phyloP scores from a whole-genome alignment of 371 early-diverging fungal genomes.

The Rhizopus sp. region DNA sequence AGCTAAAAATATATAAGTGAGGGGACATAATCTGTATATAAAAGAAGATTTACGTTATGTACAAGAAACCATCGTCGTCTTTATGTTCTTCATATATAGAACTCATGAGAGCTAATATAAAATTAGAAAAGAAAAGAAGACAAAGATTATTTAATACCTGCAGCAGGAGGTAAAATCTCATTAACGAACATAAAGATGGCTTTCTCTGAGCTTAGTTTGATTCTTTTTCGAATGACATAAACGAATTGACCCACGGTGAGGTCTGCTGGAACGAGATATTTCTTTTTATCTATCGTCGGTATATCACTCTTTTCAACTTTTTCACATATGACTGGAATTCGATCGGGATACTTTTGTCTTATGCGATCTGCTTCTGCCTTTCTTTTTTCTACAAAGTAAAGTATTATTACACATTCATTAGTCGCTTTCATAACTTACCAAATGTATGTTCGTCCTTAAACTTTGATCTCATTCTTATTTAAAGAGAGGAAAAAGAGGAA shows the following conservation, averaged over 20 bases:
- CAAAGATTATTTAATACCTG: constrained; percentile 40
- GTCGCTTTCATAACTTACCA: constrained; percentile 58
- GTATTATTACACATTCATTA: not conserved
- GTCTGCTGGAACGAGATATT: constrained; percentile 95
- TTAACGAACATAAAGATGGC: constrained; percentile 98
- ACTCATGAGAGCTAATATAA: constrained; percentile 68
- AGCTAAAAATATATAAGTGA: constrained; percentile 23
- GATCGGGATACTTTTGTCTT: constrained; percentile 95
- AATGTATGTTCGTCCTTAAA: constrained; percentile 97
- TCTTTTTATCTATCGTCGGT: constrained; percentile 96
- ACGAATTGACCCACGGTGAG: constrained; percentile 98
- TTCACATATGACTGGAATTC: constrained; percentile 96
- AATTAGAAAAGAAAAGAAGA: not conserved
- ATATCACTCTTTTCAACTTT: constrained; percentile 96
- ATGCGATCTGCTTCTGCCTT: constrained; percentile 96
- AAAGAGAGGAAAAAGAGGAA: constrained; percentile 13
- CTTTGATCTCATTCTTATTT: constrained; percentile 77
- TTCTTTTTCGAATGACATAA: constrained; percentile 93
- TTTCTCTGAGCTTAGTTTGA: constrained; percentile 93
- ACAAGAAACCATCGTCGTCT: constrained; percentile 88
- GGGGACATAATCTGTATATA: not conserved
- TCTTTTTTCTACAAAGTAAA: constrained; percentile 76
- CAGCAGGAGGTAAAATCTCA: constrained; percentile 91
- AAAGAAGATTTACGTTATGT: constrained; percentile 68
- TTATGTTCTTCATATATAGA: constrained; percentile 83